Evolutionary conservation across 495 filamentous ascomycete species (phyloP).

Genomic region (Bryoglossum gracile): DNA sequence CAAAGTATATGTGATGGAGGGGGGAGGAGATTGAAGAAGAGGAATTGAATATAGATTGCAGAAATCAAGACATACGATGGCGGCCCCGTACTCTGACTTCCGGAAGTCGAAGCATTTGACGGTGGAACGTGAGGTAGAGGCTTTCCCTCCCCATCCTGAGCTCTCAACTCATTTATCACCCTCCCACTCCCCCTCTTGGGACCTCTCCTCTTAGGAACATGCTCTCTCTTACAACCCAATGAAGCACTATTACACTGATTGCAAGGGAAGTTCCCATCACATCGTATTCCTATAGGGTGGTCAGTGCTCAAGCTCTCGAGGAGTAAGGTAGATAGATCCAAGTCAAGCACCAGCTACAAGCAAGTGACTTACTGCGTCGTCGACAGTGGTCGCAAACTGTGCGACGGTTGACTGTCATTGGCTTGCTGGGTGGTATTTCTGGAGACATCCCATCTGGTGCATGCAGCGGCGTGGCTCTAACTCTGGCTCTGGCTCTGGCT

Average conservation of each 20-base stretch:
- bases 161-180: slow-evolving; percentile 30
- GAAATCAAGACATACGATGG: slow-evolving; percentile 15
- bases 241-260: slow-evolving; percentile 27
- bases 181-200: slow-evolving; percentile 30
- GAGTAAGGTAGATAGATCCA: not conserved
- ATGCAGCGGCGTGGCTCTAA: too few species aligned
- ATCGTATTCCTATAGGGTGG: slow-evolving; percentile 26
- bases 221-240: slow-evolving; percentile 30
- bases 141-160: slow-evolving; percentile 13
- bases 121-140: not conserved
- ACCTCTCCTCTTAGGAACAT: slow-evolving; percentile 31
- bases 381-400: slow-evolving; percentile 32
- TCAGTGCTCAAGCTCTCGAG: slow-evolving; percentile 13
- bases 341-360: not conserved
- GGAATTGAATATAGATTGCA: not conserved
- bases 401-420: slow-evolving; percentile 12
- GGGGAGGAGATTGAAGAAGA: not conserved
- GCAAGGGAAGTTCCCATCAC: slow-evolving; percentile 30
- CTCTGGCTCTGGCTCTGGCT: too few species aligned
- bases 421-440: slow-evolving; percentile 10
- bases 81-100: slow-evolving; percentile 14
- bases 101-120: slow-evolving; percentile 9
- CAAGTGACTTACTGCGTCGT: slow-evolving; percentile 24
- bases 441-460: slow-evolving; percentile 22
- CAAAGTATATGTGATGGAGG: not conserved